Base-by-base conservation (phyloP, 768 basidiomycete genomes). In the Leccinum broughii region DNA sequence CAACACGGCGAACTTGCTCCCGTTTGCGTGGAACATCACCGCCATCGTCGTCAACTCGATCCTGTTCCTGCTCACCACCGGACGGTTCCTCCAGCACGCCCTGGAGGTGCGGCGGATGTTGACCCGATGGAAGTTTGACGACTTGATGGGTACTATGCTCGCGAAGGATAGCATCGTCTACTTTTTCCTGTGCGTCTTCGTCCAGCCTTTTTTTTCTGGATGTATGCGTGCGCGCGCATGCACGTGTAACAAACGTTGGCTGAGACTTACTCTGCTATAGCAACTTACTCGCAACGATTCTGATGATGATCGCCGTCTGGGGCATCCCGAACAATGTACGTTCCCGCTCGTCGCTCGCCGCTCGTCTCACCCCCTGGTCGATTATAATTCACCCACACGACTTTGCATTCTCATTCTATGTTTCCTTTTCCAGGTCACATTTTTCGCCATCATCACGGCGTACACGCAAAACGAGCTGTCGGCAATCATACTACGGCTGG, bases 161-260 rank as follows among this genome's bases (percentile, higher is more conserved):
- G 56, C 56, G 15, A 48, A 54, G 26, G 68, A 69, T 35, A 69
- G 58, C 48, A 69, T 63, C 32, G 5, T 67, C 48, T 67, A 64
- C 7, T 66, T 62, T 26, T 60, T 60, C 24, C 24, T 69, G 68
- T 70, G 24, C 34, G 68, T 58, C 6, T 15, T 28, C n/a, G 6
- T 17, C 13, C 20, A 3, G 2, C 30, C 15, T 50, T 24, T 39
- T 41, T 17, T 26, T 26, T 26, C 1, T 26, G 1, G 41, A 39
- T 39, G 37, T 17, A 17, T 39, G 15, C 37, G 37, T 17, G 15
- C 37, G 37, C 15, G 1, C 15, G 1, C 3, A 22, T 20, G 46
- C 22, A 14, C 11, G 9, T 10, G 9, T n/a, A 41, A 9, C 15
- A 50, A 49, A 24, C 22, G n/a, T 26, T 7, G 9, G 49, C 49